Evolutionary conservation across 441 rosid species (phyloP).

Genomic region (Populus tomentosa): DNA sequence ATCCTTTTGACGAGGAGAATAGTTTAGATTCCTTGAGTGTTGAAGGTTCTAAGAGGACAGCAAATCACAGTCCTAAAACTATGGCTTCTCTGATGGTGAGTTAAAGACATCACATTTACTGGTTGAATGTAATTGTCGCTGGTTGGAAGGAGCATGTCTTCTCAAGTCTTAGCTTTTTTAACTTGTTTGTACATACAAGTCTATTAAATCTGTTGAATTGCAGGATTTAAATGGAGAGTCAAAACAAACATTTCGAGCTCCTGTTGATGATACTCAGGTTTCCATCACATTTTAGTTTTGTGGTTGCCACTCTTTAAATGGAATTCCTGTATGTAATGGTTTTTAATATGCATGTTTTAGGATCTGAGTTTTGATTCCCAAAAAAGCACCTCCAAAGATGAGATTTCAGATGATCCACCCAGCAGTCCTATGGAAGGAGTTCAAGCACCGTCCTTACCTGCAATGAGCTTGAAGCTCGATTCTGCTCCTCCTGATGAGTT

Average conservation of each 20-base stretch:
- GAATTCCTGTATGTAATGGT: constrained; percentile 2
- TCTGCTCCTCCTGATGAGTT: constrained; percentile 49
- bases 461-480: constrained; percentile 68
- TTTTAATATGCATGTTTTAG: constrained; percentile 33
- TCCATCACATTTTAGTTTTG: constrained; percentile 6
- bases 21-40: constrained; percentile 14
- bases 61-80: constrained; percentile 17
- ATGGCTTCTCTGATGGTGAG: not conserved
- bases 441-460: constrained; percentile 59
- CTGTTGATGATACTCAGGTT: constrained; percentile 61
- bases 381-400: constrained; percentile 42
- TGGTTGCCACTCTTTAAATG: constrained; percentile 11
- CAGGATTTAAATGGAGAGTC: constrained; percentile 34
- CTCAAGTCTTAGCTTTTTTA: constrained; percentile 7
- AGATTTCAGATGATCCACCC: constrained; percentile 42
- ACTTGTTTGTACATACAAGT: not conserved
- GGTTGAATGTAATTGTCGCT: not conserved
- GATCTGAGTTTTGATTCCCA: constrained; percentile 51
- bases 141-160: not conserved
- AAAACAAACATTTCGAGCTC: constrained; percentile 43
- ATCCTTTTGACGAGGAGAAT: constrained; percentile 22
- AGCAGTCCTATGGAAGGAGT: constrained; percentile 56
- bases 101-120: not conserved
- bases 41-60: constrained; percentile 22
- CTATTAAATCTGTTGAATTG: constrained; percentile 4